phyloP scores from a whole-genome alignment of 2,329 filamentous ascomycete species.

The Alternaria sp. region DNA sequence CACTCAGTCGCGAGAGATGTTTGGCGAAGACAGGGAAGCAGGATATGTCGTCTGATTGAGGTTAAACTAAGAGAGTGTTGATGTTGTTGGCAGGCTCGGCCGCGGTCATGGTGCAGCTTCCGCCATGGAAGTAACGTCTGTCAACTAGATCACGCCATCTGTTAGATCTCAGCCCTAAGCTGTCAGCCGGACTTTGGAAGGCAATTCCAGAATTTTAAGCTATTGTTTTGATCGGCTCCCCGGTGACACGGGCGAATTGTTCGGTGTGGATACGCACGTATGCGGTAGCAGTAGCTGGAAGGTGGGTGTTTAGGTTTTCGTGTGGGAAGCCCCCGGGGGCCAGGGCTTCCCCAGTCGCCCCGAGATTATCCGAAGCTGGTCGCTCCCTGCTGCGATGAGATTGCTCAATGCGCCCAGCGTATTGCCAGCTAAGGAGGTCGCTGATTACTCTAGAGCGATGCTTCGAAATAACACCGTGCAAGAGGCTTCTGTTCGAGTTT shows the following conservation, averaged over 20 bases:
- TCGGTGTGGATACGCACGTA: neutral
- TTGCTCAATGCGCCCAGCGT: neutral
- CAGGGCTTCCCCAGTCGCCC: neutral
- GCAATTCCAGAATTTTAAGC: neutral
- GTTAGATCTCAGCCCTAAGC: neutral
- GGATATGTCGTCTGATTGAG: neutral
- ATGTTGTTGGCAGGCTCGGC: neutral
- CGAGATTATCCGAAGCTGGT: slow-evolving; percentile 5
- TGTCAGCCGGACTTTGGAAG: neutral
- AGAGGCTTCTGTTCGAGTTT: neutral
- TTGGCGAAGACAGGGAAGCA: neutral
- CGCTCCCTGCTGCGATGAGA: neutral
- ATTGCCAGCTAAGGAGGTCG: neutral
- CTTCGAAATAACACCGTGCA: neutral
- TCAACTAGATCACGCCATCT: slow-evolving; percentile 1
- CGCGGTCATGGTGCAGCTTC: slow-evolving; percentile 5
- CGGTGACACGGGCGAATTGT: neutral
- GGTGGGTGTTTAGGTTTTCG: neutral
- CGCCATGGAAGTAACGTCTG: neutral
- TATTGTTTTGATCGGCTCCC: neutral
- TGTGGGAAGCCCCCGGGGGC: neutral
- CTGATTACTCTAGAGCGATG: neutral
- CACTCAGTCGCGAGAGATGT: neutral
- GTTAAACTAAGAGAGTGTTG: neutral
- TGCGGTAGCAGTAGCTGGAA: neutral